Base-by-base conservation (phyloP, 257 asterid species). In the Salvia splendens region DNA sequence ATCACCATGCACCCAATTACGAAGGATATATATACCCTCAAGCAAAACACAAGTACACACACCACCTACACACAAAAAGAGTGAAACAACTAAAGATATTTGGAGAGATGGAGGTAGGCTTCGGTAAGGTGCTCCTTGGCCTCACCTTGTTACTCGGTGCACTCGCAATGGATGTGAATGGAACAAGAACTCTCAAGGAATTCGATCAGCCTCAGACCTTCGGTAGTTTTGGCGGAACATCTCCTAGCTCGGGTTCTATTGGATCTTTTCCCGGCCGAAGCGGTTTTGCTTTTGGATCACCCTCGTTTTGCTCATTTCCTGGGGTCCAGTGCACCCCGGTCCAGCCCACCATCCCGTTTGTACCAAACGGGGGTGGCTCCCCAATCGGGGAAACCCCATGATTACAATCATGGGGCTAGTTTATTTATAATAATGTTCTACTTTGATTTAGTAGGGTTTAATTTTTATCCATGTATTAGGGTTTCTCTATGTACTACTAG, bases 101-200 rank as follows among this genome's bases (percentile, higher is more conserved):
- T 65, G 14, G 46, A 77, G 32, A 68, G 17, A 78, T 78, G 83
- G 75, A 74, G 77, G 68, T 74, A 59, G 67, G 77, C 66, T 71
- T 67, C 55, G 64, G 47, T 49, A 74, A 67, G 83, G 65, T 73
- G 70, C 36, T 77, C 36, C 63, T 77, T 58, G 33, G 14, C 65
- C 78, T 77, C 75, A 63, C 78, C 16, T 4, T 72, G 8, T 6
- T 50, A 64, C 61, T 72, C 1, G 69, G 73, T 68, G 78, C 53
- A 42, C 70, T 77, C 65, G 12, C 81, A 48, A 6, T 61, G 68
- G 53, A 38, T 63, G 78, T 41, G 14, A 56, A 49, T 35, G 81
- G 75, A 62, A 75, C 53, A 66, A 71, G 79, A 61, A 48, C 41
- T 60, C 75, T 74, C 46, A 58, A 50, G 32, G 65, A 55, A 12